Percentiles rank a stretch among this genome's conserved stretches.
These are phyloP conservation scores for Phytophthora brassicae DNA, from an alignment of 352 stramenopile species.

Conservation along the genomic window DNA sequence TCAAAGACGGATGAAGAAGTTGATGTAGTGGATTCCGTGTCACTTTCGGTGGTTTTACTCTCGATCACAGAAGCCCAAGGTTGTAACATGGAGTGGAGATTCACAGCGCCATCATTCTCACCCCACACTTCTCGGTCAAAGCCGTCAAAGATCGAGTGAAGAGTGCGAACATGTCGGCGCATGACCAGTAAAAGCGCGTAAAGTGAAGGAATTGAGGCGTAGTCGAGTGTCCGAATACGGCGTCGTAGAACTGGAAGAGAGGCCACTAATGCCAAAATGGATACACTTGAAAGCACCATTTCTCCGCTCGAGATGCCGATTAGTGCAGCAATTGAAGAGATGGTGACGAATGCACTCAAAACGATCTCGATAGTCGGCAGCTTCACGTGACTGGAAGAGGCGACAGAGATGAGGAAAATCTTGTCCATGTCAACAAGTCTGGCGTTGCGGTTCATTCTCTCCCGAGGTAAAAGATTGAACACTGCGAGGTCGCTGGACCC, in stretches of 20 bases:
- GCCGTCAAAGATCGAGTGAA: constrained; percentile 61
- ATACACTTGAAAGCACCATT: not conserved
- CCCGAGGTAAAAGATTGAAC: constrained; percentile 47
- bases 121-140: constrained; percentile 58
- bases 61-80: constrained; percentile 22
- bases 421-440: constrained; percentile 55
- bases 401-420: constrained; percentile 57
- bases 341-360: constrained; percentile 6
- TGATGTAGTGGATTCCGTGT: constrained; percentile 23
- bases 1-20: constrained; percentile 21
- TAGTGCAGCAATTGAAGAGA: constrained; percentile 7
- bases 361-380: constrained; percentile 28
- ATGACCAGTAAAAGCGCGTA: constrained; percentile 51
- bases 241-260: constrained; percentile 4
- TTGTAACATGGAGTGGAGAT: constrained; percentile 61
- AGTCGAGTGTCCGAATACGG: constrained; percentile 41
- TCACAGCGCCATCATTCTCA: constrained; percentile 73
- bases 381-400: constrained; percentile 44
- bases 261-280: not conserved
- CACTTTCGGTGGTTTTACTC: constrained; percentile 22
- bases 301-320: constrained; percentile 9
- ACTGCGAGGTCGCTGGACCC: constrained; percentile 49
- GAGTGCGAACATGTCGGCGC: constrained; percentile 35
- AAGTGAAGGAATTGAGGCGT: constrained; percentile 58
- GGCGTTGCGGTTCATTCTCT: constrained; percentile 50